These are phyloP conservation scores for Talaromyces sp. DNA, from an alignment of 2,329 filamentous ascomycete genomes.

Conservation along the genomic window DNA sequence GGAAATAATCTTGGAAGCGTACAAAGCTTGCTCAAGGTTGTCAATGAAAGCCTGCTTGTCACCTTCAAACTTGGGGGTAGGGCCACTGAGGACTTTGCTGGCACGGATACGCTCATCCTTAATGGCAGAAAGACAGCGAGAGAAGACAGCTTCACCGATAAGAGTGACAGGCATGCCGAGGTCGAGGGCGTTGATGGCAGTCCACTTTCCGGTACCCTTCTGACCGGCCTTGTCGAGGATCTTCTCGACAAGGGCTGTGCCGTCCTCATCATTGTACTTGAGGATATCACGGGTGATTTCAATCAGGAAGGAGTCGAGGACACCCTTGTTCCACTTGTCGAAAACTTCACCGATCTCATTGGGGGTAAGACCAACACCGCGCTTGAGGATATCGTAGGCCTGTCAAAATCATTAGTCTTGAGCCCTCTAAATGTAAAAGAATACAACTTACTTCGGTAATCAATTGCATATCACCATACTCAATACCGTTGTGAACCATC, in stretches of 20 bases:
- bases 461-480: constrained; percentile 99
- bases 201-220: constrained; percentile 99
- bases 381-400: constrained; percentile 99
- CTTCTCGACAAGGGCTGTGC: constrained; percentile 90
- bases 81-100: constrained; percentile 73
- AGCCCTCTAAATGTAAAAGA: not conserved
- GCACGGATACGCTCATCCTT: constrained; percentile 90
- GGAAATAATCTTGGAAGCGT: constrained; percentile 99
- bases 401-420: constrained; percentile 37
- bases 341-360: constrained; percentile 97
- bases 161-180: constrained; percentile 97
- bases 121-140: constrained; percentile 88
- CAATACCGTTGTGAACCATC: constrained; percentile 99
- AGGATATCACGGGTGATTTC: constrained; percentile 99
- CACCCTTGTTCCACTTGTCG: constrained; percentile 96
- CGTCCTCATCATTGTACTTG: constrained; percentile 96
- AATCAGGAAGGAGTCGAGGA: constrained; percentile 97
- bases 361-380: constrained; percentile 79
- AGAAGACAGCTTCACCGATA: constrained; percentile 94
- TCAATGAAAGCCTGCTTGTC: constrained; percentile 91
- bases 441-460: constrained; percentile 79
- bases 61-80: constrained; percentile 75
- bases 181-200: constrained; percentile 96
- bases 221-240: constrained; percentile 97
- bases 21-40: constrained; percentile 97